Conservation (phyloP, 2,329 filamentous ascomycete genomes). For the Pyrenophora teres region DNA sequence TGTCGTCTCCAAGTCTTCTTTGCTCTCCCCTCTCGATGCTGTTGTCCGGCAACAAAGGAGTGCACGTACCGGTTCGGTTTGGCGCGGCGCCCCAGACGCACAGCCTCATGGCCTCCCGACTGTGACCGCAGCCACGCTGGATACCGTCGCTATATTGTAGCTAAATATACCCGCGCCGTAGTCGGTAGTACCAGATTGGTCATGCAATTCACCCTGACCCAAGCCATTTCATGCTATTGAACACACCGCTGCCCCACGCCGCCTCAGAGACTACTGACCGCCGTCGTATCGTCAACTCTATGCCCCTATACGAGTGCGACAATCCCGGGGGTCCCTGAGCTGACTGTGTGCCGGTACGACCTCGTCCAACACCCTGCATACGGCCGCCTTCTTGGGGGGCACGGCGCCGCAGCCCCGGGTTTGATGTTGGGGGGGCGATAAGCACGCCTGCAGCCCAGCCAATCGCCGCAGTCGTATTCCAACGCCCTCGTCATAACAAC, state of each 20-base stretch:
- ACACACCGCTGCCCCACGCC: constrained; percentile 16
- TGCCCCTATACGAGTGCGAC: constrained; percentile 3
- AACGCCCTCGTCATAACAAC: constrained; percentile 32
- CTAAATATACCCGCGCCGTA: constrained; percentile 37
- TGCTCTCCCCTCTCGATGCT: constrained; percentile 8
- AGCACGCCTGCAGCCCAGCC: constrained; percentile 29
- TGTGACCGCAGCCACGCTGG: constrained; percentile 43
- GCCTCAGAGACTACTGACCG: constrained; percentile 8
- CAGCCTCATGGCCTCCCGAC: constrained; percentile 39
- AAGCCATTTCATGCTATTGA: constrained; percentile 1
- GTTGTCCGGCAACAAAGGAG: constrained; percentile 6
- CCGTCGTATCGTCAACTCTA: constrained; percentile 8
- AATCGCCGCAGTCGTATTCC: constrained; percentile 25
- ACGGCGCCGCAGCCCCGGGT: constrained; percentile 12
- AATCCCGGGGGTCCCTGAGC: constrained; percentile 14
- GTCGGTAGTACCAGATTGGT: constrained; percentile 19
- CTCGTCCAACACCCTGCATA: constrained; percentile 16
- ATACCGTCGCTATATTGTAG: constrained; percentile 35
- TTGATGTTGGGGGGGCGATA: constrained; percentile 32
- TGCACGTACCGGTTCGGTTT: constrained; percentile 22
- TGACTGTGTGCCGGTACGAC: constrained; percentile 10
- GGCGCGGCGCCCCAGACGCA: constrained; percentile 29
- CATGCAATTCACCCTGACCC: constrained; percentile 13
- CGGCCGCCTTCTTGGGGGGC: constrained; percentile 9
- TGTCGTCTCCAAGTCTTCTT: background rate